Conservation (phyloP, 495 filamentous ascomycete species). For the Lophiostoma macrostomum region DNA sequence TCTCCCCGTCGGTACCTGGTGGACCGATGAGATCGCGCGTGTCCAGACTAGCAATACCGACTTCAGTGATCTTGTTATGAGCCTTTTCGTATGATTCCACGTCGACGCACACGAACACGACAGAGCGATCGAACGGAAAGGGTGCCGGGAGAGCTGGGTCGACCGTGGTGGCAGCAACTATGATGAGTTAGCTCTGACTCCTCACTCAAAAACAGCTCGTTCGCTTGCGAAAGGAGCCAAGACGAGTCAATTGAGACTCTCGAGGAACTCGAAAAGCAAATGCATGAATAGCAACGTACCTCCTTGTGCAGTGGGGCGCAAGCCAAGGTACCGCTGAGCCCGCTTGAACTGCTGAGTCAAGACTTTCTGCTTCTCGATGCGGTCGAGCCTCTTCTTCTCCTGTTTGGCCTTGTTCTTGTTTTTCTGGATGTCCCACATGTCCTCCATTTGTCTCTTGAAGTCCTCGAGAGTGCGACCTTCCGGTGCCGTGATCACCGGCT, state of each 20-base stretch:
- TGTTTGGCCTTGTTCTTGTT: constrained; percentile 47
- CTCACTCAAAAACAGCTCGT: too few species aligned
- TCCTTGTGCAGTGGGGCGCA: constrained; percentile 42
- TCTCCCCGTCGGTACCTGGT: constrained; percentile 56
- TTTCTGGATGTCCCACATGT: constrained; percentile 44
- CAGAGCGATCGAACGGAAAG: constrained; percentile 47
- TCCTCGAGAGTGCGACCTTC: constrained; percentile 41
- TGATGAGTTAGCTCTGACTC: too few species aligned
- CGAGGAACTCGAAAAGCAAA: not conserved
- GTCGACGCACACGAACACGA: constrained; percentile 77
- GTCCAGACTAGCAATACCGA: constrained; percentile 83
- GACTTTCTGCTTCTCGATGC: constrained; percentile 40
- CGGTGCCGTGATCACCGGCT: constrained; percentile 6
- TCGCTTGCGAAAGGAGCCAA: too few species aligned
- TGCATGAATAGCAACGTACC: constrained; percentile 3
- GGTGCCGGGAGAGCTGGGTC: constrained; percentile 42
- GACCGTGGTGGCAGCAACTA: constrained; percentile 16
- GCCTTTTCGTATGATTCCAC: constrained; percentile 73
- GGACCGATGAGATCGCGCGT: constrained; percentile 53
- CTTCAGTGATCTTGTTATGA: constrained; percentile 66
- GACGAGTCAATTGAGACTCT: too few species aligned
- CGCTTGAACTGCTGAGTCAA: constrained; percentile 55
- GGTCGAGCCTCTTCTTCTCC: constrained; percentile 43
- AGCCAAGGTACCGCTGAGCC: constrained; percentile 65
- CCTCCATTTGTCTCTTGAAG: constrained; percentile 51